Base-by-base conservation (phyloP, 2,329 filamentous ascomycete species). In the Pseudogymnoascus sp. region DNA sequence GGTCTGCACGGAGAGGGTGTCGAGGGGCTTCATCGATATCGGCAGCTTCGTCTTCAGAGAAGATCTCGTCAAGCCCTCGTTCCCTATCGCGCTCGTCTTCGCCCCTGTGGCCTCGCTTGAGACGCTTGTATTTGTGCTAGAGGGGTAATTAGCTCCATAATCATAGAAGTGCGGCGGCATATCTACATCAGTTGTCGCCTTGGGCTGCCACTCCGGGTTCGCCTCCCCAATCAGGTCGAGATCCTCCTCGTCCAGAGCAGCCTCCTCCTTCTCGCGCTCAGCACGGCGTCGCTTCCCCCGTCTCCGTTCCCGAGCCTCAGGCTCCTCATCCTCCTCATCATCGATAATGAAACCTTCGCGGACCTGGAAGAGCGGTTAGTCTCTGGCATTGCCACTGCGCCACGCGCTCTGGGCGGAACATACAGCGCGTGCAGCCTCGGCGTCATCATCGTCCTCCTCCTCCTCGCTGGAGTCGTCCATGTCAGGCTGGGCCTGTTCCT, bases 321-420 rank as follows among this genome's bases (percentile, higher is more conserved):
- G 86, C 59, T 87, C 83, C 58, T 88, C 89, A 64, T 90, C 89
- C 62, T 91, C 88, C 68, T 91, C 89, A 65, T 93, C 92, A 71
- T 96, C 92, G 66, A 96, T 91, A 68, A 99, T 97, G 77, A 97
- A 99, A 26, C 92, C 93, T 78, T 96, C 92, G 61, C 90, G 90
- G 67, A 96, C 84, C 92, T 96, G 70, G 23, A 10, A 10, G 38
- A 45, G 19, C 19, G 21, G 21, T 45, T 45, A 45, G 41, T 14
- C 21, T 23, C 19, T 45, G 6, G 33, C 14, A 35, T 19, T 23
- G 60, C 70, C 12, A 70, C 65, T 68, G 61, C 69, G 64, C 35
- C 29, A 62, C 39, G 49, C 39, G 52, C 49, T 41, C 58, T 37
- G 41, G 19, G 38, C 19, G 61, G 33, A 26, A 38, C 80, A 69